Conservation (phyloP, 768 basidiomycete species). For the Lactifluus volemus region DNA sequence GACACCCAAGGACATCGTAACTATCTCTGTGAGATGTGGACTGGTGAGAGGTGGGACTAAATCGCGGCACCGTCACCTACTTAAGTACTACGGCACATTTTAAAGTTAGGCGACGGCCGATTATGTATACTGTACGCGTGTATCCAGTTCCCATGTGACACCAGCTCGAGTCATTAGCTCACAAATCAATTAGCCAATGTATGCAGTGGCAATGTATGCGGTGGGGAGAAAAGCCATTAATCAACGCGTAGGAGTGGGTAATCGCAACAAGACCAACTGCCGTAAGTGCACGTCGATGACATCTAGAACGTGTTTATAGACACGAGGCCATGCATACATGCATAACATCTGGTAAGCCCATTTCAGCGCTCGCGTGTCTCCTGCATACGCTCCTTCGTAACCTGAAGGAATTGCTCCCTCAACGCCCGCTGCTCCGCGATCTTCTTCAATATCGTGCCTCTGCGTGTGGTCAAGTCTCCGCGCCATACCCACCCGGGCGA, state of each 20-base stretch:
- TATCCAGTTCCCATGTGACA: no score
- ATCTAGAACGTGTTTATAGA: no score
- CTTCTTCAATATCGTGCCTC: conserved; percentile 42
- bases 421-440: conserved; percentile 40
- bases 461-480: conserved; percentile 29
- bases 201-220: no score
- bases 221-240: no score
- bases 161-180: no score
- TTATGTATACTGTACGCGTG: no score
- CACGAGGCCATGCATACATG: no score
- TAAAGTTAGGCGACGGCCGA: no score
- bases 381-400: conserved; percentile 28
- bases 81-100: no score
- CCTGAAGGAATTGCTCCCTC: conserved; percentile 33
- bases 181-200: no score
- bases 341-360: no score
- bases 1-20: background rate
- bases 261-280: background rate
- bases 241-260: no score
- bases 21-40: background rate
- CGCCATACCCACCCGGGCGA: conserved; percentile 34
- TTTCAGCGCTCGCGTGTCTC: conserved; percentile 16
- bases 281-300: background rate
- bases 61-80: background rate
- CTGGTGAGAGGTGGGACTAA: background rate